Base-by-base conservation (phyloP, 2,329 filamentous ascomycete species). In the Exophiala sideris region DNA sequence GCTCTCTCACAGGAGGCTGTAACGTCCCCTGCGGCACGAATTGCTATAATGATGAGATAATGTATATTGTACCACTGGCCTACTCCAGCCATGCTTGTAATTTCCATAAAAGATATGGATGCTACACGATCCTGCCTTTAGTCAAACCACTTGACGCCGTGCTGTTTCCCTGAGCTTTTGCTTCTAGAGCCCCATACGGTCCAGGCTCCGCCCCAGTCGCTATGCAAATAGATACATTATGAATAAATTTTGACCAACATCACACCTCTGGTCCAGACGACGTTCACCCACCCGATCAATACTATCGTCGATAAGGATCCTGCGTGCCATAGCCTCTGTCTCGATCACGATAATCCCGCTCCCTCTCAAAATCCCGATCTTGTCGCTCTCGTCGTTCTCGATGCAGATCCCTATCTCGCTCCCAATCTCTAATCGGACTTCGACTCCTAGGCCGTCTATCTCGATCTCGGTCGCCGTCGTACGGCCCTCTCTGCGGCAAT, bases 371-470 rank as follows among this genome's bases (percentile, higher is more conserved):
- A n/a, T 57, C 57, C 38, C 57, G 42, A 35, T 57, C 57, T 40
- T 29, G 24, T 29, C 59, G 40, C 5, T 59, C 57, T 49, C 59
- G 53, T 18, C 58, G 34, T 29, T 58, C 52, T 36, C 52, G 47
- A 42, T 51, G 41, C 11, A 20, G 16, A 34, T 52, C 45, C 34
- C 49, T 35, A 24, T 59, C 56, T 18, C 55, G 21, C 14, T 58
- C 55, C 53, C 53, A 56, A 20, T 62, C 60, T 33, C 60, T 36
- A 5, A 41, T 14, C 6, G 58, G 60, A 50, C 58, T 61, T 46
- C 58, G 50, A 57, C 57, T 59, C 33, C 57, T 40, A n/a, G 60
- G 56, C 32, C 60, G 52, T 44, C 58, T 39, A 11, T 55, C 52
- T 44, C 52, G 39, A 32, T 57, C 54, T 50, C 48, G 48, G 11